Conservation (phyloP, 148 eudicot genomes). For the Arctostaphylos glauca region DNA sequence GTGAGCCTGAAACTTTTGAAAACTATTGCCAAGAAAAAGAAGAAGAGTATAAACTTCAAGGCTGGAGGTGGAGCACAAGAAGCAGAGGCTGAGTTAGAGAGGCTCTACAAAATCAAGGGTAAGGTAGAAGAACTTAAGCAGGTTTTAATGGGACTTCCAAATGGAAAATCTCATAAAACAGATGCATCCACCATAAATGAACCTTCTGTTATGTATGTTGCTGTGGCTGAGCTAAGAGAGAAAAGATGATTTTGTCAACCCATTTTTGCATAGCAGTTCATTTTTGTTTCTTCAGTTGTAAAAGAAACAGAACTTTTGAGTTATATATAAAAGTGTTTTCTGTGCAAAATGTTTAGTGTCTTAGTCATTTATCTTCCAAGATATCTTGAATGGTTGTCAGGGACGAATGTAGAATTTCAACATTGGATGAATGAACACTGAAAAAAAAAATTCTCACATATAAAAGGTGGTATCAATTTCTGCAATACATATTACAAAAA, state of each 20-base stretch:
- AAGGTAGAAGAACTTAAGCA: constrained; percentile 53
- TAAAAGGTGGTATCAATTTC: too few species aligned
- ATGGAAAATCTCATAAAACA: constrained; percentile 23
- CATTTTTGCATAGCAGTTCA: neutral
- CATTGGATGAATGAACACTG: too few species aligned
- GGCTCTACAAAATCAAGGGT: constrained; percentile 49
- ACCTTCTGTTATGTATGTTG: constrained; percentile 42
- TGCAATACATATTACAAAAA: too few species aligned
- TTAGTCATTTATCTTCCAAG: neutral
- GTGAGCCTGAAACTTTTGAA: constrained; percentile 50
- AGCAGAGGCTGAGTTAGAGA: constrained; percentile 62
- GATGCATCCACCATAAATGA: constrained; percentile 12
- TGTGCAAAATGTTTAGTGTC: neutral
- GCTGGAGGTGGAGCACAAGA: constrained; percentile 25
- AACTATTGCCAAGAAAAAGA: constrained; percentile 33
- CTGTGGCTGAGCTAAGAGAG: constrained; percentile 65
- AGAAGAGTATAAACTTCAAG: constrained; percentile 31
- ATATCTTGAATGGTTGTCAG: neutral
- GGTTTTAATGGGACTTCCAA: constrained; percentile 36
- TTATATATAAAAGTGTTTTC: neutral
- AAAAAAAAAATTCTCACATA: too few species aligned
- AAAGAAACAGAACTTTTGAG: neutral
- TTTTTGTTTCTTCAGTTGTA: constrained; percentile 3
- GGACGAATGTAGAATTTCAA: too few species aligned
- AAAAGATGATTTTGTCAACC: constrained; percentile 31